Base-by-base conservation (phyloP, 1,284 basidiomycete genomes). In the Ustilago nuda region DNA sequence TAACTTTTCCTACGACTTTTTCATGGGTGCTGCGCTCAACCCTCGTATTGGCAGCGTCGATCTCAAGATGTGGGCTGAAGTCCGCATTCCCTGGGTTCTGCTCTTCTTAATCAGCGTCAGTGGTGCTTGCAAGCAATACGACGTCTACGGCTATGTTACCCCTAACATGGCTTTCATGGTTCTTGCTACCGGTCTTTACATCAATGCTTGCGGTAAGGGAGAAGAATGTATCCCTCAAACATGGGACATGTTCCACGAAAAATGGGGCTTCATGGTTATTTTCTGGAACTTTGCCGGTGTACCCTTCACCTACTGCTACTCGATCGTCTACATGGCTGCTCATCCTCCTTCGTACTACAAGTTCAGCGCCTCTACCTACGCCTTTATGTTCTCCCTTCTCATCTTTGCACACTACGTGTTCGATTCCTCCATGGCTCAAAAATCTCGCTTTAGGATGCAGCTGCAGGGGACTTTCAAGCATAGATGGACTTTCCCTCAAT, bases 21-120 rank as follows among this genome's bases (percentile, higher is more conserved):
- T 88, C 88, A 98, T 98, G 95, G 97, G 97, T 54, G 94, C 95
- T 43, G 90, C 90, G 61, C 89, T 99, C 75, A 99, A 98, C 88
- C 97, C 97, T 13, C 91, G 96, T 67, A 90, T 99, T 75, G 94
- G 95, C n/a, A 89, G 89, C 39, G 90, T 99, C 79, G 96, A 98
- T 87, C 88, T 99, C 84, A 99, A 99, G 89, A 98, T 99, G 95
- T 99, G 95, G 86, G 94, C 94, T 32, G 96, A 99, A 87, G 96
- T 99, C 66, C 91, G 97, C 58, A 94, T 99, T 79, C 95, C 95
- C 8, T 99, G 97, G 96, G 92, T 97, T 23, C 91, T 98, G 64
- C 91, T 97, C 17, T 98, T 98, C 89, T 92, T 96, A 86, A 90
- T 98, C 82, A 90, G 94, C 8, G 91, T 98, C 50, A 95, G 93